Evolutionary conservation across 371 early-diverging fungal genomes (phyloP).

Genomic region (Mucor ambiguus): DNA sequence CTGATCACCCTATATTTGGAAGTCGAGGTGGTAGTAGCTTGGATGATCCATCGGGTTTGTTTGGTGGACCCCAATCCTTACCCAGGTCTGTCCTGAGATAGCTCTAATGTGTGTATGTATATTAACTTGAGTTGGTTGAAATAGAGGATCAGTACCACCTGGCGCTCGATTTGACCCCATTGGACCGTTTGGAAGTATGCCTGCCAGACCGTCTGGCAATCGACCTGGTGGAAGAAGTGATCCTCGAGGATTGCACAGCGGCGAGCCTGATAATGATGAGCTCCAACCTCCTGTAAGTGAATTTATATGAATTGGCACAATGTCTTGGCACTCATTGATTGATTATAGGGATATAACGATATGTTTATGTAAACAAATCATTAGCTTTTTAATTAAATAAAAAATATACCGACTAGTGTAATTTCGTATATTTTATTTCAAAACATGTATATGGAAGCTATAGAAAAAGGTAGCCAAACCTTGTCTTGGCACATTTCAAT

Average conservation of each 20-base stretch:
- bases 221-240: constrained; percentile 48
- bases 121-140: neutral
- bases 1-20: constrained; percentile 89
- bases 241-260: constrained; percentile 49
- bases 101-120: neutral
- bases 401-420: neutral
- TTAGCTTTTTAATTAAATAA: neutral
- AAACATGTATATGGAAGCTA: too few species aligned
- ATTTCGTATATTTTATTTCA: too few species aligned
- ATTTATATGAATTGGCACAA: neutral
- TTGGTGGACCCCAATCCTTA: constrained; percentile 54
- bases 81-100: constrained; percentile 40
- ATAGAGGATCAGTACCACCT: constrained; percentile 84
- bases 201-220: constrained; percentile 51
- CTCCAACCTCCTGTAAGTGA: constrained; percentile 70
- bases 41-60: constrained; percentile 42
- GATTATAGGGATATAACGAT: constrained; percentile 57
- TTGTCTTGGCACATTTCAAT: too few species aligned
- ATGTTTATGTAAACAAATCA: constrained; percentile 61
- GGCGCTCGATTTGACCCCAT: constrained; percentile 96
- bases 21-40: constrained; percentile 25
- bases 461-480: too few species aligned
- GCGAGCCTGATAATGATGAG: constrained; percentile 83
- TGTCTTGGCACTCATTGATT: neutral
- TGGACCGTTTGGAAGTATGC: constrained; percentile 71